phyloP scores from a whole-genome alignment of 257 asterid genomes.

The Solanum etuberosum region DNA sequence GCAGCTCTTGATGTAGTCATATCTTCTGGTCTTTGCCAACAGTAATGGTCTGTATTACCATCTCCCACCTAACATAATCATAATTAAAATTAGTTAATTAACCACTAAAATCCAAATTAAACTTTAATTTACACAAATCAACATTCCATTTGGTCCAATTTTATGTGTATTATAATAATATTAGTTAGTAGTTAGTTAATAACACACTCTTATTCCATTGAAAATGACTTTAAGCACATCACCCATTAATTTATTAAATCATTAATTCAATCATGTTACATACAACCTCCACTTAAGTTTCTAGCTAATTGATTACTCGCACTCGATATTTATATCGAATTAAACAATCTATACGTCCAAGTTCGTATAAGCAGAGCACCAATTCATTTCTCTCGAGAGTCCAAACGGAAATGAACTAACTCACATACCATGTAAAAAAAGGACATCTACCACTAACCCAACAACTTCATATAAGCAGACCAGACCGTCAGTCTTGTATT shows the following conservation, averaged over 20 bases:
- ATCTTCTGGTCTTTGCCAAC: conserved; percentile 97
- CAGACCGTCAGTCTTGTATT: no score
- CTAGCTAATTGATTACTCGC: no score
- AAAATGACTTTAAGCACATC: neutral
- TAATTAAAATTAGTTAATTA: neutral
- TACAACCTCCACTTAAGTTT: neutral
- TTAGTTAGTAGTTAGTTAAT: neutral
- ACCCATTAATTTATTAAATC: neutral
- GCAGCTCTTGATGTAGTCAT: conserved; percentile 90
- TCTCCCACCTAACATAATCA: conserved; percentile 62
- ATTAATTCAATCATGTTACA: neutral
- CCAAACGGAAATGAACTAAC: no score
- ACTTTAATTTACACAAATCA: neutral
- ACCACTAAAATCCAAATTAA: neutral
- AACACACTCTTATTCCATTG: neutral
- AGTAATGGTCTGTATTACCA: conserved; percentile 84
- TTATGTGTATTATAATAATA: neutral
- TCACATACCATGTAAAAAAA: no score
- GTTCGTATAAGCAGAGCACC: no score
- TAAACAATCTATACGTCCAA: no score
- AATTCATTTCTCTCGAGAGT: no score
- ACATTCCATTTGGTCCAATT: neutral
- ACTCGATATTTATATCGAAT: neutral
- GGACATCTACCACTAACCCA: no score
- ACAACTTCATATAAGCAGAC: no score